Evolutionary conservation across 2,329 filamentous ascomycete species (phyloP).

Genomic region (Pochonia chlamydosporia): DNA sequence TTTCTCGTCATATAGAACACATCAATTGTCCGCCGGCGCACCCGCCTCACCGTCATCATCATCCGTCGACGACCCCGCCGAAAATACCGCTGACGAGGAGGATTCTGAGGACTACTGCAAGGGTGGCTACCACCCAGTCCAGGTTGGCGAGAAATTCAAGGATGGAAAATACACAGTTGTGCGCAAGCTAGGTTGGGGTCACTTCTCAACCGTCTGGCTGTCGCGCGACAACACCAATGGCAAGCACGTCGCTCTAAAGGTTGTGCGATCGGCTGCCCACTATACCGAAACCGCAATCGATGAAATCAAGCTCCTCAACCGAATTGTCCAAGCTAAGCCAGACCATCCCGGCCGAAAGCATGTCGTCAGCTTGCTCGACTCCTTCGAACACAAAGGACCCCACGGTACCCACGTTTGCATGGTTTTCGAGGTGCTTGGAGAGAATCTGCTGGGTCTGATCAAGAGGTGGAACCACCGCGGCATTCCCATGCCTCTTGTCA

Average conservation of each 20-base stretch:
- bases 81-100: slow-evolving; percentile 95
- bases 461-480: slow-evolving; percentile 98
- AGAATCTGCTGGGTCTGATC: slow-evolving; percentile 91
- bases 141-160: slow-evolving; percentile 94
- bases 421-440: slow-evolving; percentile 96
- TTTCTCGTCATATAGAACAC: slow-evolving; percentile 34
- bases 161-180: slow-evolving; percentile 95
- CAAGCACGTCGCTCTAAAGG: slow-evolving; percentile 96
- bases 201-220: slow-evolving; percentile 95
- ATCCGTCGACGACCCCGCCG: slow-evolving; percentile 75
- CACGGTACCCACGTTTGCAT: slow-evolving; percentile 97
- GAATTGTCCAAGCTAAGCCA: slow-evolving; percentile 92
- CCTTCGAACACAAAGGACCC: slow-evolving; percentile 94
- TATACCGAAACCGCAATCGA: slow-evolving; percentile 99
- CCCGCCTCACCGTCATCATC: slow-evolving; percentile 72
- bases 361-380: slow-evolving; percentile 92
- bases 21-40: slow-evolving; percentile 52
- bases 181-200: slow-evolving; percentile 95
- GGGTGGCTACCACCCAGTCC: slow-evolving; percentile 93
- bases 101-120: slow-evolving; percentile 99
- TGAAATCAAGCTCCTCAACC: slow-evolving; percentile 96
- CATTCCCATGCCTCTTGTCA: slow-evolving; percentile 92
- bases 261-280: slow-evolving; percentile 94
- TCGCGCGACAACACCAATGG: slow-evolving; percentile 77
- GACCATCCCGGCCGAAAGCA: slow-evolving; percentile 91